Evolutionary conservation across 306 rosid species (phyloP).

Genomic region (Cucurbita maxima): DNA sequence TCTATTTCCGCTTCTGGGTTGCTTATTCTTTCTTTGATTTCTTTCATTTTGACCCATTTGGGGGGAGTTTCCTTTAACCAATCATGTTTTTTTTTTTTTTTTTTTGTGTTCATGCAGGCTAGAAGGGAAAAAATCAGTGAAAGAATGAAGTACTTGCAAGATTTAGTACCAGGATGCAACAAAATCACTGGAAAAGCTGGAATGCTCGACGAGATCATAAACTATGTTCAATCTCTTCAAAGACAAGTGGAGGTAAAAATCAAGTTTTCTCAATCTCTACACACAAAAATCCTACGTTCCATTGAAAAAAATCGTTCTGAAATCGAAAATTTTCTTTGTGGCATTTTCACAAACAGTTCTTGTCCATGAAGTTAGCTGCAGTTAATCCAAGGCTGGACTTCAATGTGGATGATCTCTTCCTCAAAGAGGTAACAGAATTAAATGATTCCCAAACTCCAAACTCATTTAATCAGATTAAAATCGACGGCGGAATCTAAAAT

Average conservation of each 20-base stretch:
- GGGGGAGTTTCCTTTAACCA: neutral
- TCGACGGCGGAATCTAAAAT: neutral
- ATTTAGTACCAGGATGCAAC: slow-evolving; percentile 95
- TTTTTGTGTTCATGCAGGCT: slow-evolving; percentile 28
- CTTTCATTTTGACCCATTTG: neutral
- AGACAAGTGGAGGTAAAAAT: slow-evolving; percentile 60
- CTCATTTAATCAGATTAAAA: neutral
- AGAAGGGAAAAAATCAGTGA: slow-evolving; percentile 93
- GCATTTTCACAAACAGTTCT: slow-evolving; percentile 43
- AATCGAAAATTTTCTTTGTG: slow-evolving; percentile 3
- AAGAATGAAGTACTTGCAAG: slow-evolving; percentile 90
- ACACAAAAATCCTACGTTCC: neutral
- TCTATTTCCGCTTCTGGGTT: neutral
- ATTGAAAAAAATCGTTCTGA: neutral
- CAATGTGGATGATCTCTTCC: slow-evolving; percentile 66
- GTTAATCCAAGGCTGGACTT: slow-evolving; percentile 77
- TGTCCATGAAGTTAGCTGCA: slow-evolving; percentile 93
- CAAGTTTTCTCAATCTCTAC: neutral
- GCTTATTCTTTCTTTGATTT: neutral
- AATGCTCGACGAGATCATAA: slow-evolving; percentile 96
- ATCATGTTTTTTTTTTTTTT: no score
- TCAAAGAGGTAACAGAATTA: slow-evolving; percentile 53
- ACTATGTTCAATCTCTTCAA: slow-evolving; percentile 86
- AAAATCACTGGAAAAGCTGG: slow-evolving; percentile 95
- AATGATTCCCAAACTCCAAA: neutral